Evolutionary conservation across 2,329 filamentous ascomycete genomes (phyloP).

Genomic region (Talaromyces albobiverticillius): DNA sequence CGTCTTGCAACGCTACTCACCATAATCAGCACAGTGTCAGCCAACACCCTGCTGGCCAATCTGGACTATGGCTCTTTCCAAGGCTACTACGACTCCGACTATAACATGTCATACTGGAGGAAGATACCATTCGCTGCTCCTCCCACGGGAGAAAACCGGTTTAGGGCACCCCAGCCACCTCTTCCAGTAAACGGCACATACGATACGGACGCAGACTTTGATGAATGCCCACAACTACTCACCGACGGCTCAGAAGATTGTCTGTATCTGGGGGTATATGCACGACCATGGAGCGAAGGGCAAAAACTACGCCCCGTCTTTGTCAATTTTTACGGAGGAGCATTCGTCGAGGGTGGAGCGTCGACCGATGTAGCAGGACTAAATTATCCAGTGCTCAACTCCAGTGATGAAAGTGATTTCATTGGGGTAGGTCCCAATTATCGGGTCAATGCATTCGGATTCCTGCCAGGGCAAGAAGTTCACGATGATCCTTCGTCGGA

Average conservation of each 20-base stretch:
- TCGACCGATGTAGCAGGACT: slow-evolving; percentile 45
- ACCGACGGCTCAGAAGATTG: slow-evolving; percentile 40
- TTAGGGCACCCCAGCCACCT: slow-evolving; percentile 60
- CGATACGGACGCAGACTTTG: slow-evolving; percentile 54
- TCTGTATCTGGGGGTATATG: slow-evolving; percentile 41
- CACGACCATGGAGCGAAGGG: slow-evolving; percentile 27
- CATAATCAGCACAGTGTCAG: neutral
- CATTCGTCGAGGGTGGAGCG: slow-evolving; percentile 59
- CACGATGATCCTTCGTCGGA: slow-evolving; percentile 10
- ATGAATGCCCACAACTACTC: slow-evolving; percentile 59
- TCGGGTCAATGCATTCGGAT: slow-evolving; percentile 23
- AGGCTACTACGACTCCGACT: neutral
- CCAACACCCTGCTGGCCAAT: neutral
- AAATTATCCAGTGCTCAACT: slow-evolving; percentile 27
- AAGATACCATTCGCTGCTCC: slow-evolving; percentile 62
- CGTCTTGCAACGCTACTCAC: neutral
- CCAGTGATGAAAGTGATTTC: slow-evolving; percentile 4
- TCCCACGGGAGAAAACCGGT: slow-evolving; percentile 57
- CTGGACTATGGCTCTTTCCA: neutral
- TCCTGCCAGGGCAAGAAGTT: slow-evolving; percentile 15
- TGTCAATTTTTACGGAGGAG: slow-evolving; percentile 60
- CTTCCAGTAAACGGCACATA: slow-evolving; percentile 50
- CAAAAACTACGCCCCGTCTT: slow-evolving; percentile 57
- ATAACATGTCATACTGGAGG: slow-evolving; percentile 59
- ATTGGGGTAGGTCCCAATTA: slow-evolving; percentile 22